Evolutionary conservation across 148 eudicot genomes (phyloP).

Genomic region (Rhododendron mucronatum): DNA sequence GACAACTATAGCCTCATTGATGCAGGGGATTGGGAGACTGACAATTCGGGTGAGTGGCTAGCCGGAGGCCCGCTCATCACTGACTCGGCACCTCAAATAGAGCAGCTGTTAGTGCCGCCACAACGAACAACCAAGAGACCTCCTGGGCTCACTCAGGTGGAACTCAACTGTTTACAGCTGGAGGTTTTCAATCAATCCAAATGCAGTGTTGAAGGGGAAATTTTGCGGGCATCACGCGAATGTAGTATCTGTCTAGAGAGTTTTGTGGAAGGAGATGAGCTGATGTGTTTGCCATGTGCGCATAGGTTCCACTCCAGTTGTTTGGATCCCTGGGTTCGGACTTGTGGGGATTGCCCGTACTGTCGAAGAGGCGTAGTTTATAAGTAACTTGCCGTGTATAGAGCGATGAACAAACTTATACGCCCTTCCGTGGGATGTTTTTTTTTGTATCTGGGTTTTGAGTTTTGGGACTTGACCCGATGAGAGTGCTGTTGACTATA

Average conservation of each 20-base stretch:
- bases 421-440: neutral
- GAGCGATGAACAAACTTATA: neutral
- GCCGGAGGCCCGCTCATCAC: constrained; percentile 9
- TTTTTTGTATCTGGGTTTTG: neutral
- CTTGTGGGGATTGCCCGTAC: constrained; percentile 76
- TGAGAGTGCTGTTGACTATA: neutral
- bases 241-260: constrained; percentile 87
- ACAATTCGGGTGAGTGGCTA: constrained; percentile 24
- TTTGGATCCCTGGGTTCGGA: constrained; percentile 73
- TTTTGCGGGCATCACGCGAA: constrained; percentile 34
- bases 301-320: constrained; percentile 71
- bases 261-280: constrained; percentile 63
- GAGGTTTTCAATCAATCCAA: constrained; percentile 36
- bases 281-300: constrained; percentile 47
- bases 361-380: constrained; percentile 46
- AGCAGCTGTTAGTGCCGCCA: constrained; percentile 7
- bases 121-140: constrained; percentile 41
- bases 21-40: constrained; percentile 50
- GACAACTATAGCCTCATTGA: constrained; percentile 34
- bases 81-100: constrained; percentile 15
- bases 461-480: neutral
- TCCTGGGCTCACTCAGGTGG: constrained; percentile 49
- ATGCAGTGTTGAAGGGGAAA: constrained; percentile 3
- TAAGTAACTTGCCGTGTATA: constrained; percentile 4
- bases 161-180: constrained; percentile 38